These are phyloP conservation scores for Triticum timopheevii DNA, from an alignment of 176 grass and related monocot genomes.

Conservation along the genomic window DNA sequence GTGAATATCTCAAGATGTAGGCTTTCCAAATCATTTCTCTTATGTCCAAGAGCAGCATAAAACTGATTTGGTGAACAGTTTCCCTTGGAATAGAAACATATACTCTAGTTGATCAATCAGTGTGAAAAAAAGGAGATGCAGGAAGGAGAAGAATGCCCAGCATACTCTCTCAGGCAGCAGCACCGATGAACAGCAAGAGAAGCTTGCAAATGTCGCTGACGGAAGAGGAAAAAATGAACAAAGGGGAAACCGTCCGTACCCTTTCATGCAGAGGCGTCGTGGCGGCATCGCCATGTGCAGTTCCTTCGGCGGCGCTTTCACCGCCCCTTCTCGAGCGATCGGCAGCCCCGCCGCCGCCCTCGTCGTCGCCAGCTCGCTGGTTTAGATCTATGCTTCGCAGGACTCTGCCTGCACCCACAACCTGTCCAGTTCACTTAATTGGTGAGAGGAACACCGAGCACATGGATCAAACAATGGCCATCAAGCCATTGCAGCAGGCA, in stretches of 20 bases:
- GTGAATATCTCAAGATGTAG: too few species aligned
- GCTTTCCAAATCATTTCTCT: too few species aligned
- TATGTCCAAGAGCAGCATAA: too few species aligned
- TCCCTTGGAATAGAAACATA: background rate
- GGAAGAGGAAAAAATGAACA: background rate
- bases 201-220: too few species aligned
- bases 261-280: background rate
- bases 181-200: too few species aligned
- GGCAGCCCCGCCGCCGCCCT: background rate
- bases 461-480: background rate
- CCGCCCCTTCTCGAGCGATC: constrained; percentile 30
- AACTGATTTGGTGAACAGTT: too few species aligned
- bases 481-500: background rate
- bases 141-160: background rate
- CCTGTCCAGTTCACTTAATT: too few species aligned
- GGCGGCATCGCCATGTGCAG: background rate
- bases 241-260: background rate
- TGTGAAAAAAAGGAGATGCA: background rate
- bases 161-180: constrained; percentile 54
- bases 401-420: too few species aligned
- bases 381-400: background rate
- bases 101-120: background rate
- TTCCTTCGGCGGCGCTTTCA: constrained; percentile 16
- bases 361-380: background rate
- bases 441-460: too few species aligned